Conservation (phyloP, 2,329 filamentous ascomycete genomes). For the Fusarium tricinctum region DNA sequence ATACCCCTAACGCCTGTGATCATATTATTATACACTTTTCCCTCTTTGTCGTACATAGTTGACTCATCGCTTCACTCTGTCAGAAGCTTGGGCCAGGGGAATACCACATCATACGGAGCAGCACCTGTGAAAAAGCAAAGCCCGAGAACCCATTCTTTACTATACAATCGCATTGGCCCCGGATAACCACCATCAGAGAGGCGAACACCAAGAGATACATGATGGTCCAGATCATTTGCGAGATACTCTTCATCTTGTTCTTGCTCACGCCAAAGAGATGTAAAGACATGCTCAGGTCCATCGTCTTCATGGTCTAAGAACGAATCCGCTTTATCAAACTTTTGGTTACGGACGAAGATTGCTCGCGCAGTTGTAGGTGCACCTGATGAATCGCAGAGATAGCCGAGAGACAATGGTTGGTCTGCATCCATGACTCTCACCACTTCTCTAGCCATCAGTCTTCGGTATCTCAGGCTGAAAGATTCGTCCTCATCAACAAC, state of each 20-base stretch:
- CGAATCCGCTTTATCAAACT: background rate
- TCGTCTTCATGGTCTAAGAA: background rate
- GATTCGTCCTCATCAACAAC: slow-evolving; percentile 7
- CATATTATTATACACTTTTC: background rate
- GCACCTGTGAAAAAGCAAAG: slow-evolving; percentile 44
- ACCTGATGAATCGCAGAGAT: slow-evolving; percentile 18
- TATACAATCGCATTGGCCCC: slow-evolving; percentile 29
- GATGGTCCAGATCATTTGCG: slow-evolving; percentile 41
- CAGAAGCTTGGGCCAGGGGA: slow-evolving; percentile 43
- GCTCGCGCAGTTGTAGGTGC: slow-evolving; percentile 17
- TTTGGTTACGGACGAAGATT: slow-evolving; percentile 24
- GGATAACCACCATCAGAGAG: background rate
- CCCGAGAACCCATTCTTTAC: slow-evolving; percentile 42
- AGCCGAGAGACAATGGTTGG: slow-evolving; percentile 31
- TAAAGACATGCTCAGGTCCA: slow-evolving; percentile 24
- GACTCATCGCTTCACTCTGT: background rate
- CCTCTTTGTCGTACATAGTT: background rate
- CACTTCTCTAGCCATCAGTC: slow-evolving; percentile 39
- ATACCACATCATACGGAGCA: slow-evolving; percentile 31
- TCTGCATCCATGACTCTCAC: slow-evolving; percentile 37
- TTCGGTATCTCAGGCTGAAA: slow-evolving; percentile 35
- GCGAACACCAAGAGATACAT: slow-evolving; percentile 43
- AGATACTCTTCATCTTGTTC: slow-evolving; percentile 29
- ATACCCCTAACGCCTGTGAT: too few relatives aligned
- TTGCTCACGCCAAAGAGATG: slow-evolving; percentile 35